These are phyloP conservation scores for Coniosporium apollinis DNA, from an alignment of 495 filamentous ascomycete genomes.

Conservation along the genomic window DNA sequence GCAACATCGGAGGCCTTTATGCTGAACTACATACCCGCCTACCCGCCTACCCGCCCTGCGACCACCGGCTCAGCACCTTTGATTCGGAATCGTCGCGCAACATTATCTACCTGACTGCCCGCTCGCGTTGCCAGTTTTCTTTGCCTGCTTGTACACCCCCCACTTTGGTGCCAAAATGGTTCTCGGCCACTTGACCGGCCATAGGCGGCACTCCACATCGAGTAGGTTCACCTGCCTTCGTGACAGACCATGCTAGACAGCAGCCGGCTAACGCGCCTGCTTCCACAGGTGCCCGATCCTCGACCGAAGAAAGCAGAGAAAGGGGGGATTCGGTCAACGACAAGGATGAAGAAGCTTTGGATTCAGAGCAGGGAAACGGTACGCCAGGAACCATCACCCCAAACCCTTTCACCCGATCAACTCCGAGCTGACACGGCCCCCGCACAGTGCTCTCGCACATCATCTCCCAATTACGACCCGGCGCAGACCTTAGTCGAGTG, in stretches of 20 bases:
- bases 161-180: constrained; percentile 18
- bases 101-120: too few species aligned
- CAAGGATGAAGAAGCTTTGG: constrained; percentile 67
- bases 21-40: too few species aligned
- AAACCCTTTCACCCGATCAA: too few species aligned
- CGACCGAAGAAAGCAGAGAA: constrained; percentile 30
- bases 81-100: too few species aligned
- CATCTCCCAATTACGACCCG: constrained; percentile 89
- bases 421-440: background rate
- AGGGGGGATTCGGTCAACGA: constrained; percentile 24
- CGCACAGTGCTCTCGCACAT: constrained; percentile 72
- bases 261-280: background rate
- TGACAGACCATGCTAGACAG: background rate
- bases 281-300: constrained; percentile 35
- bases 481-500: constrained; percentile 86
- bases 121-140: too few species aligned
- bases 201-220: constrained; percentile 16
- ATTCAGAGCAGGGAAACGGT: constrained; percentile 61
- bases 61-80: too few species aligned
- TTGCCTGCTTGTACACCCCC: too few species aligned
- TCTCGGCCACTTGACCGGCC: constrained; percentile 17
- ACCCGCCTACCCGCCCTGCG: too few species aligned
- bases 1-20: too few species aligned
- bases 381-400: background rate
- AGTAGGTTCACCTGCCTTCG: constrained; percentile 7